These are phyloP conservation scores for Ochetophila trinervis DNA, from an alignment of 306 rosid species.

Conservation along the genomic window DNA sequence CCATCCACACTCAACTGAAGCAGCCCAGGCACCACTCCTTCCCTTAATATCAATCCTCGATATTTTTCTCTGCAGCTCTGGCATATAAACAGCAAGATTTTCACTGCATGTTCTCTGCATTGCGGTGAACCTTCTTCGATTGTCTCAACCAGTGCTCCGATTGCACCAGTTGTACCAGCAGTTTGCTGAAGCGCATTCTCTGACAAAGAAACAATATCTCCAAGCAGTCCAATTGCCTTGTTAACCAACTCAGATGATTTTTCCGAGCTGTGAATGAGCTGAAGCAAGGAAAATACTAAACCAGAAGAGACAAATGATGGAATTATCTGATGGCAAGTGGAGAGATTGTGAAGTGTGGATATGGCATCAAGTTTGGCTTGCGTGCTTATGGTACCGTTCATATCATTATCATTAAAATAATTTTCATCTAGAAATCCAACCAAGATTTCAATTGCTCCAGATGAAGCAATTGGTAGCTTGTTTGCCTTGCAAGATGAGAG, in stretches of 20 bases:
- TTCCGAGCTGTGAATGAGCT: conserved; percentile 38
- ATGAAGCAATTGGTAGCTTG: conserved; percentile 55
- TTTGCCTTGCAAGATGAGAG: conserved; percentile 77
- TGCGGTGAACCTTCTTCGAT: conserved; percentile 59
- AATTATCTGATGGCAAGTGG: conserved; percentile 53
- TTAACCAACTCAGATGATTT: conserved; percentile 49
- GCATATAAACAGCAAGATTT: conserved; percentile 56
- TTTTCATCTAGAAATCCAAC: conserved; percentile 33
- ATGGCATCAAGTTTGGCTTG: conserved; percentile 67
- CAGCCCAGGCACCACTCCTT: conserved; percentile 83
- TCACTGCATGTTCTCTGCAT: conserved; percentile 64
- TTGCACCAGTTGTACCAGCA: conserved; percentile 33
- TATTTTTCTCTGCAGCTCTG: conserved; percentile 70
- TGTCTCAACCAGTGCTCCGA: conserved; percentile 60
- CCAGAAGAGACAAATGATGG: conserved; percentile 54
- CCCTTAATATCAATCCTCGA: conserved; percentile 59
- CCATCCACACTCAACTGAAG: conserved; percentile 83
- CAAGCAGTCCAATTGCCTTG: conserved; percentile 58
- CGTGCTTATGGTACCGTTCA: conserved; percentile 13
- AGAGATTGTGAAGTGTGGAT: conserved; percentile 68
- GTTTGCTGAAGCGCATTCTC: conserved; percentile 48
- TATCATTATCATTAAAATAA: background rate
- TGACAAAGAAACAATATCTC: conserved; percentile 51
- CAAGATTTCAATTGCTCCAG: conserved; percentile 52
- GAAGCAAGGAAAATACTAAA: conserved; percentile 41